A percentile compares a stretch with the other conserved stretches of the same genome.
These are phyloP conservation scores for Cynara cardunculus DNA, from an alignment of 129 eudicot genomes.

Conservation along the genomic window DNA sequence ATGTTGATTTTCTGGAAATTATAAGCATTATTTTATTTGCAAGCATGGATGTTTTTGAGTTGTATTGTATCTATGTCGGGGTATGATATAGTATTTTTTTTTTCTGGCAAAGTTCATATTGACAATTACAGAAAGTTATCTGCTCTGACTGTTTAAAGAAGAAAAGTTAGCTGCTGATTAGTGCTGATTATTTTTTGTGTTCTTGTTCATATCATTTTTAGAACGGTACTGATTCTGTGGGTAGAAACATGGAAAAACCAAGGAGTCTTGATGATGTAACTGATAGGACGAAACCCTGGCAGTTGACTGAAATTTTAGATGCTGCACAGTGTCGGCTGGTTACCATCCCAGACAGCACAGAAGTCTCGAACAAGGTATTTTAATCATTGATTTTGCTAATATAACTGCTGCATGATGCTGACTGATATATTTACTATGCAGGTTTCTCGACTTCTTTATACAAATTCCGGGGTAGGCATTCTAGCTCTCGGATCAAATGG, in stretches of 20 bases:
- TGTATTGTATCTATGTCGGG: too few species aligned
- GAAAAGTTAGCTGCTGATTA: constrained; percentile 6
- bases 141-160: too few species aligned
- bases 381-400: neutral
- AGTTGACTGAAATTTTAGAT: constrained; percentile 72
- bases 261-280: constrained; percentile 51
- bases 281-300: constrained; percentile 67
- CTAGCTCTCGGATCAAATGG: constrained; percentile 87
- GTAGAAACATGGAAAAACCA: constrained; percentile 60
- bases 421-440: constrained; percentile 23
- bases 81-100: too few species aligned
- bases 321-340: constrained; percentile 66
- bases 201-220: constrained; percentile 13
- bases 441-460: constrained; percentile 85
- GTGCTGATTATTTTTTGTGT: neutral
- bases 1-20: too few species aligned
- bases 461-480: constrained; percentile 84
- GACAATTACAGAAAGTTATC: too few species aligned
- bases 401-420: neutral
- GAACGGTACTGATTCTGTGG: constrained; percentile 64
- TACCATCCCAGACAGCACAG: constrained; percentile 74
- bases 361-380: constrained; percentile 58
- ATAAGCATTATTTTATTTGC: too few species aligned
- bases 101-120: too few species aligned
- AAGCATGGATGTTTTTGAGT: too few species aligned